Evolutionary conservation across 1,284 basidiomycete species (phyloP).

Genomic region (Golubevia pallescens): DNA sequence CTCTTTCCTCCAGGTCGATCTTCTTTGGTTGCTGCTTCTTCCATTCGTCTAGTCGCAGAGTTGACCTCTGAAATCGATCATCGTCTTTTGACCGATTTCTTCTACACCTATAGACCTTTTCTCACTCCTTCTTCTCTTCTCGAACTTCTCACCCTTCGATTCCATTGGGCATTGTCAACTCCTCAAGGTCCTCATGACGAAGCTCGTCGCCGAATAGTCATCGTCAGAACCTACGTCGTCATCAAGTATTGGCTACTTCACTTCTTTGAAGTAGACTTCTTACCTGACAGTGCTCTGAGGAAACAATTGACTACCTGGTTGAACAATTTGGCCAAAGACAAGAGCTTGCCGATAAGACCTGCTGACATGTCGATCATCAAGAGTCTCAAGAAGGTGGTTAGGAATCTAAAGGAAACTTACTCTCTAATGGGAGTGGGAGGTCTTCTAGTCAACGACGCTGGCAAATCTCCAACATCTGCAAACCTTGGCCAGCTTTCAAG

Average conservation of each 20-base stretch:
- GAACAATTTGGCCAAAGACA: conserved; percentile 30
- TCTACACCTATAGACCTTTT: conserved; percentile 48
- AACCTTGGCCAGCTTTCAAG: conserved; percentile 4
- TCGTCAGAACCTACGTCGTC: conserved; percentile 49
- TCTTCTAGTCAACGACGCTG: conserved; percentile 16
- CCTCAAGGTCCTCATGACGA: conserved; percentile 30
- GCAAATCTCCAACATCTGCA: not conserved
- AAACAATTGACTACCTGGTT: conserved; percentile 40
- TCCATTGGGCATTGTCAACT: conserved; percentile 43
- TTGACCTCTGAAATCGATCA: conserved; percentile 51
- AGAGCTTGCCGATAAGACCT: conserved; percentile 16
- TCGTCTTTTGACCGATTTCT: conserved; percentile 43
- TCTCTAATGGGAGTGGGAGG: conserved; percentile 32
- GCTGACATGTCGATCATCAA: conserved; percentile 37
- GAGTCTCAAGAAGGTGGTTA: conserved; percentile 39
- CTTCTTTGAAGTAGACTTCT: conserved; percentile 50
- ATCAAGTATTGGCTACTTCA: conserved; percentile 50
- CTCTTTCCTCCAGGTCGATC: conserved; percentile 15
- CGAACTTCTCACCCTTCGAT: conserved; percentile 39
- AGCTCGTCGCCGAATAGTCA: conserved; percentile 41
- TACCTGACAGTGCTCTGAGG: conserved; percentile 36
- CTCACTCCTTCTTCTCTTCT: conserved; percentile 34
- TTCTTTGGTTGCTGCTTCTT: conserved; percentile 36
- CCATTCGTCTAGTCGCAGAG: conserved; percentile 43
- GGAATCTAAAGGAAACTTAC: conserved; percentile 39